These are phyloP conservation scores for Trifolium pratense DNA, from an alignment of 306 rosid genomes.

Conservation along the genomic window DNA sequence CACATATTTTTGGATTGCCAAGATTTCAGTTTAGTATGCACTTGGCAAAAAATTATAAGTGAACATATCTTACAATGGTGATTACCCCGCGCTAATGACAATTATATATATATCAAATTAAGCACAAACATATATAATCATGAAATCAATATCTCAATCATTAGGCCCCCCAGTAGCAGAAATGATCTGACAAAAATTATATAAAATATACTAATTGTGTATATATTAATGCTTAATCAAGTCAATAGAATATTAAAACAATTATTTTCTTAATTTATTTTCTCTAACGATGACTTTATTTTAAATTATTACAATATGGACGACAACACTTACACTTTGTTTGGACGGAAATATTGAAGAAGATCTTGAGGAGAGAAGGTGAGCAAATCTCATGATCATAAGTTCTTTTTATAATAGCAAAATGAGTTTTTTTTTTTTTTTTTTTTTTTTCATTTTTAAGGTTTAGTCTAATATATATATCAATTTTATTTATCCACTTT, in stretches of 20 bases:
- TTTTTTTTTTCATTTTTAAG: too few relatives aligned
- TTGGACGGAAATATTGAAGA: conserved; percentile 15
- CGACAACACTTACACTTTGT: neutral
- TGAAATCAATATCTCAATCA: neutral
- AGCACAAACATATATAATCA: neutral
- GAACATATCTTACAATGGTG: neutral
- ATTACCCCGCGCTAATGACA: neutral
- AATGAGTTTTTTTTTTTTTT: neutral
- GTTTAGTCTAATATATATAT: too few relatives aligned
- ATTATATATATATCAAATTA: neutral
- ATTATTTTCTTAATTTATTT: too few relatives aligned
- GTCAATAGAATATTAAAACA: neutral
- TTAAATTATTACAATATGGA: conserved; percentile 1
- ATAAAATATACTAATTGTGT: conserved; percentile 4
- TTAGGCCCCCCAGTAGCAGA: conserved; percentile 10
- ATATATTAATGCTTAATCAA: neutral
- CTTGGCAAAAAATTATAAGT: neutral
- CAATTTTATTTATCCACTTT: too few relatives aligned
- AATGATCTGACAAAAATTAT: conserved; percentile 37
- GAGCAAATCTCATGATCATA: neutral
- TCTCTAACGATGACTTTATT: neutral
- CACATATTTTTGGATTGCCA: neutral
- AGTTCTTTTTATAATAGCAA: neutral
- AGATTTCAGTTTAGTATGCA: neutral
- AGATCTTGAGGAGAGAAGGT: neutral